Base-by-base conservation (phyloP, 345 rosid species). In the Salix viminalis region DNA sequence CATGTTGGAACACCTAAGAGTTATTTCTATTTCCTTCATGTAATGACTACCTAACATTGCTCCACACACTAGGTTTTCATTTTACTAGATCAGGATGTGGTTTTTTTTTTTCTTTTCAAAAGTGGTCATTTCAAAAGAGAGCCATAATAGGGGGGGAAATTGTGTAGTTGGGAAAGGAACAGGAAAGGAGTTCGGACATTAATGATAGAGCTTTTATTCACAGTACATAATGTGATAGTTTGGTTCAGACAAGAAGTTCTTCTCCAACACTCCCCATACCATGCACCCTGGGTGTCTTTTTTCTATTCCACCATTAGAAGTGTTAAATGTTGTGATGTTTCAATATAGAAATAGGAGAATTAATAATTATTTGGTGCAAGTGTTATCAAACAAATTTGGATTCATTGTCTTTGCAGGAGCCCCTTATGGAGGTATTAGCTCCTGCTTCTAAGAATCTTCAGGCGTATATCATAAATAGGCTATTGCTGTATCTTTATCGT, bases 391-490 rank as follows among this genome's bases (percentile, higher is more conserved):
- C 19, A 18, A 70, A 32, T 74, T 65, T 58, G 21, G 18, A 54
- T 70, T 66, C 24, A 15, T 50, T 65, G 72, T 71, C 78, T 75
- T 82, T 80, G 79, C 85, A 96, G 98, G 99, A 92, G 84, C 99
- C 98, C 68, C 91, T 91, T 61, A 87, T 89, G 94, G 98, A 93
- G 87, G 98, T 93, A 48, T 90, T 92, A 81, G 82, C 99, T 74
- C 98, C 97, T 75, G 90, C 84, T 77, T 87, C 93, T 42, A 96
- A 96, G 87, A 90, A 85, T 84, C 89, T 91, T 80, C 97, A 89
- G 84, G 77, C 88, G 56, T 93, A 90, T 83, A 81, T 85, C 79
- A 79, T 88, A 87, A 91, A 93, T 77, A 86, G 91, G 85, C 82
- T 92, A 85, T 81, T 91, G 85, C 90, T 92, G 70, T 85, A 90